Base-by-base conservation (phyloP, 108 stramenopile genomes). In the Stephanodiscus minutulus region DNA sequence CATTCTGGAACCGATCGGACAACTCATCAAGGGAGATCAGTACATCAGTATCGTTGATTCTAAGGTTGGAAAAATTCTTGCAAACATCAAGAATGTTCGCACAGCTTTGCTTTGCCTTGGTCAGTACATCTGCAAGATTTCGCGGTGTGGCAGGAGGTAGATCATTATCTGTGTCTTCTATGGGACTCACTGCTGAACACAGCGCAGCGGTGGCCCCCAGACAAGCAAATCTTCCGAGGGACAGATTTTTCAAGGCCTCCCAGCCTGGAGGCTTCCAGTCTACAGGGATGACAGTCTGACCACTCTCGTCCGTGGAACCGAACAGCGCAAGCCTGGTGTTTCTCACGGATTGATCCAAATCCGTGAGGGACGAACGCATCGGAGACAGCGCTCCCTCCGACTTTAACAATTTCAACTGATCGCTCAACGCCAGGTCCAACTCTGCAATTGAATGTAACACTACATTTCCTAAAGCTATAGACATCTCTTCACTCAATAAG, bases 261-360 rank as follows among this genome's bases (percentile, higher is more conserved):
- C 79, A 75, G 1, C 84, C 88, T 0, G 93, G 88, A n/a, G 93
- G 91, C 36, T 84, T 87, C 93, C 93, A 94, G 50, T 88, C 81
- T 50, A 61, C 63, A 35, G 93, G 85, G 20, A 94, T 73, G 10
- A 91, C 66, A 11, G 70, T 15, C 35, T 80, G 79, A 7, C 86
- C 90, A 25, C 85, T 81, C 22, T 76, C 77, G 48, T 90, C 87
- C 44, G 85, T 84, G 37, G 87, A 78, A 46, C 86, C 68, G 25
- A 87, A 77, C 33, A 94, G 48, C 9, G 83, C 77, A 44, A 87
- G 84, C 65, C 79, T 85, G 7, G 89, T 83, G 31, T 53, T 84
- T 6, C 66, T 53, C 24, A 84, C 74, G 10, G 83, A 80, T 62
- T 89, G 89, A 27, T 84, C 71, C 70, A 94, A 83, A 36, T 82